Evolutionary conservation across 106 monocot species (phyloP).

Genomic region (Chionographis japonica): DNA sequence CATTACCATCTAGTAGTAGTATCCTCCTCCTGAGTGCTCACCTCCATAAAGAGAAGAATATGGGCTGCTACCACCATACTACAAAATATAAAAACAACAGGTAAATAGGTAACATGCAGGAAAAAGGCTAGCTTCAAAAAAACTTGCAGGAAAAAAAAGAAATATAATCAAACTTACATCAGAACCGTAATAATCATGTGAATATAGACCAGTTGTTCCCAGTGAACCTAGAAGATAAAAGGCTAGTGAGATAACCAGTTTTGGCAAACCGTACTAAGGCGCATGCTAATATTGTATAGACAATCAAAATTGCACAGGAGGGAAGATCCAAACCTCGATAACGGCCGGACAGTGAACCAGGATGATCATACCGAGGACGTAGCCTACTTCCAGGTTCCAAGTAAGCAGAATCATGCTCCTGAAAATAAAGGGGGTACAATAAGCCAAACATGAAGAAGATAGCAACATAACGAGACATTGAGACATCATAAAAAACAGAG

Average conservation of each 20-base stretch:
- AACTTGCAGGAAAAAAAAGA: neutral
- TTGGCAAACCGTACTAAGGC: too few relatives aligned
- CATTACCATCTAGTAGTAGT: conserved; percentile 55
- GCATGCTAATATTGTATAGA: neutral
- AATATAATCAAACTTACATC: conserved; percentile 46
- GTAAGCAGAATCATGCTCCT: conserved; percentile 65
- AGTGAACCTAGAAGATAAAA: conserved; percentile 32
- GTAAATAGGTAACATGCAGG: conserved; percentile 2
- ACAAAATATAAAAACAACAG: conserved; percentile 16
- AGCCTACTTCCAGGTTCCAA: conserved; percentile 44
- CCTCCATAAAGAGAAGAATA: conserved; percentile 52
- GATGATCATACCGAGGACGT: conserved; percentile 52
- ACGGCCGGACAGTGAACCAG: conserved; percentile 33
- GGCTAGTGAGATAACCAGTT: neutral
- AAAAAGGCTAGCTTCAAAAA: neutral
- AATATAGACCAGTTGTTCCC: conserved; percentile 38
- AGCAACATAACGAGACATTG: neutral
- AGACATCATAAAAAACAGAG: neutral
- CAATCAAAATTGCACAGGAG: neutral
- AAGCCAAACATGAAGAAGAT: neutral
- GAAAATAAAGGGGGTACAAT: neutral
- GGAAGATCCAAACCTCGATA: conserved; percentile 39
- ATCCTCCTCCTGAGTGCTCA: conserved; percentile 41
- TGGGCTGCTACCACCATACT: conserved; percentile 38
- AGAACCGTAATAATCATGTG: conserved; percentile 54